A percentile compares a stretch with the other conserved stretches of the same genome.
phyloP scores from a whole-genome alignment of 2,329 filamentous ascomycete genomes.

The Aspergillus sp. region DNA sequence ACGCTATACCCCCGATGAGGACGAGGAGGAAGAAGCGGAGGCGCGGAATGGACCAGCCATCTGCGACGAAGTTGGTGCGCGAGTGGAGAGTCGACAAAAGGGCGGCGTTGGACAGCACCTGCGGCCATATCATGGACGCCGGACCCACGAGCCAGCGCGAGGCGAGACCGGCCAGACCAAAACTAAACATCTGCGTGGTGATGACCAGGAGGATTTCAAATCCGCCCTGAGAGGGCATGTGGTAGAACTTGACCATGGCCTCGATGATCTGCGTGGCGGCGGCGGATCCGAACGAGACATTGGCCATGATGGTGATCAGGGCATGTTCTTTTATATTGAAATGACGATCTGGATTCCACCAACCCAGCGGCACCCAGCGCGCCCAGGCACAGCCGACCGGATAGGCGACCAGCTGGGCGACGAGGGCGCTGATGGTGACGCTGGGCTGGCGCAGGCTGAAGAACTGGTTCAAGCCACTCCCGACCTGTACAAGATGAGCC shows the following conservation, averaged over 20 bases:
- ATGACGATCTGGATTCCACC: conserved; percentile 43
- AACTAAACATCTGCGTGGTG: conserved; percentile 62
- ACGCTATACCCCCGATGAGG: conserved; percentile 29
- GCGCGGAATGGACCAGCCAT: conserved; percentile 43
- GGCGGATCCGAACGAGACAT: conserved; percentile 47
- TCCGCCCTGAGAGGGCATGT: conserved; percentile 56
- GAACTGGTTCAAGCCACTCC: conserved; percentile 38
- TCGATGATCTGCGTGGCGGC: conserved; percentile 38
- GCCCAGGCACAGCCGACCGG: conserved; percentile 43
- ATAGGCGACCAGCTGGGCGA: conserved; percentile 45
- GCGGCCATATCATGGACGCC: conserved; percentile 64
- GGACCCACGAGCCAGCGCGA: conserved; percentile 58
- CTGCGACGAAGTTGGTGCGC: conserved; percentile 28
- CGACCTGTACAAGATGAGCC: conserved; percentile 23
- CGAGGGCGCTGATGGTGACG: conserved; percentile 37
- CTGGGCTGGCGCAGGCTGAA: conserved; percentile 39
- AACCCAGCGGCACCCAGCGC: conserved; percentile 36
- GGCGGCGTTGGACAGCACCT: conserved; percentile 51
- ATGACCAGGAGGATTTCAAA: conserved; percentile 61
- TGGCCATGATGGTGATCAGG: conserved; percentile 46
- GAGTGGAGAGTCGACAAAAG: conserved; percentile 44
- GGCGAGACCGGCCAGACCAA: conserved; percentile 60
- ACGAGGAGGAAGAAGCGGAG: conserved; percentile 37
- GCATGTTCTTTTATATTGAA: conserved; percentile 43
- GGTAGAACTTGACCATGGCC: conserved; percentile 50